Base-by-base conservation (phyloP, 352 stramenopile genomes). In the Blastocystis sp. region DNA sequence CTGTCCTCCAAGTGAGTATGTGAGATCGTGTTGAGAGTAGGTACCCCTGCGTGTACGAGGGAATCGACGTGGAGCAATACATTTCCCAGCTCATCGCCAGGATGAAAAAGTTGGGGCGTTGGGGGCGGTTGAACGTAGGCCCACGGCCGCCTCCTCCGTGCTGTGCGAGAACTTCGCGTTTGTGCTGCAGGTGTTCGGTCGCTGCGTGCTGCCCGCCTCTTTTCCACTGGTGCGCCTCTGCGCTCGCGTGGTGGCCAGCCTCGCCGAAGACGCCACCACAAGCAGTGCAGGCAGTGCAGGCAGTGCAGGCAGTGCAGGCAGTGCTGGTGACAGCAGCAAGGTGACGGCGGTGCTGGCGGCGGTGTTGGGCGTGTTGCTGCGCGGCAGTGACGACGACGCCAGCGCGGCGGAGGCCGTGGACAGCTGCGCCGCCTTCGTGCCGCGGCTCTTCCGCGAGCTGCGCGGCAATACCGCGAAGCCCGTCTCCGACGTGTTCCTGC, bases 101-200 rank as follows among this genome's bases (percentile, higher is more conserved):
- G 45, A 19, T 84, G n/a, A 34, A 54, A 34, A 84, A 57, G 74
- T 84, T 3, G 24, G 43, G 3, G 9, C 9, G 28, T n/a, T 6
- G 3, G 38, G 17, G 34, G 10, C 19, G 7, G 0, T 48, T 10
- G 0, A 19, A 9, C 28, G 21, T 69, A 84, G 74, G 24, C 6
- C 24, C 9, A 63, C 65, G 17, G 17, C 21, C 42, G 28, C 40
- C 7, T 28, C 38, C 9, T 21, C 14, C 17, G 60, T 69, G 11
- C 21, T 64, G 4, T 84, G 74, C 38, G 28, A 68, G 40, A 68
- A 54, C 54, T 68, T 84, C 43, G 52, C 28, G 48, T 11, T 84
- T 1, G 74, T 84, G 2, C 3, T 84, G 1, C 74, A 38, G 19
- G 74, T 84, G 9, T 84, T 84, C 24, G 9, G 10, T 1, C 42